A percentile compares a stretch with the other conserved stretches of the same genome.
These are phyloP conservation scores for Guadua angustifolia DNA, from an alignment of 176 grass and related monocot species.

Conservation along the genomic window DNA sequence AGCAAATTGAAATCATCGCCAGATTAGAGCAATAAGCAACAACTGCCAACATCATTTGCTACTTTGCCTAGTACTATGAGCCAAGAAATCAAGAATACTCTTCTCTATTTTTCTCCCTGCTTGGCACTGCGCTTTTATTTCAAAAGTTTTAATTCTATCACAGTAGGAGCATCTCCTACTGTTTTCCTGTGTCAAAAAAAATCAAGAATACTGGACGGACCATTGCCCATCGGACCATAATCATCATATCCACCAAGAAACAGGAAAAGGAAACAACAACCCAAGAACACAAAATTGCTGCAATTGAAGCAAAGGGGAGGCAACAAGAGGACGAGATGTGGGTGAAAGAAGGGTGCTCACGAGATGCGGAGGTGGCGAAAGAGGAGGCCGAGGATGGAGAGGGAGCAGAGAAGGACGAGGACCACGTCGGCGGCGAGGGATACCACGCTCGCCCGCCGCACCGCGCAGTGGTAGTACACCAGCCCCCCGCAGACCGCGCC, in stretches of 20 bases:
- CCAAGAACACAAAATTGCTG: not conserved
- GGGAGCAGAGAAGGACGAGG: constrained; percentile 93
- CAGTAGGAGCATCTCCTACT: too few species aligned
- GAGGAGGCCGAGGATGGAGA: constrained; percentile 87
- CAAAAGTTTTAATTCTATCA: too few species aligned
- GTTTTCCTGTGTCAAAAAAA: too few species aligned
- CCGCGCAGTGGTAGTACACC: constrained; percentile 91
- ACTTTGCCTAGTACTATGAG: not conserved
- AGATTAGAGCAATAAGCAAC: not conserved
- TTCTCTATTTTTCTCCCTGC: too few species aligned
- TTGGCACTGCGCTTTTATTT: too few species aligned
- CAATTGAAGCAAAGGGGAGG: not conserved
- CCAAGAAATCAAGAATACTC: not conserved
- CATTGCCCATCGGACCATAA: not conserved
- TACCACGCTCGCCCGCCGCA: constrained; percentile 69
- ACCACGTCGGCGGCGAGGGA: constrained; percentile 91
- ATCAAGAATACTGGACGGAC: not conserved
- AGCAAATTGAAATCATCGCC: not conserved
- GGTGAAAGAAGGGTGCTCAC: constrained; percentile 36
- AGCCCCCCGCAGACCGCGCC: constrained; percentile 72
- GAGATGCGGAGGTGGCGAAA: constrained; percentile 96
- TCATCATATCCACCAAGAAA: not conserved
- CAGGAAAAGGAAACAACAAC: not conserved
- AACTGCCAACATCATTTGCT: not conserved
- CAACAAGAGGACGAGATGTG: not conserved